These are phyloP conservation scores for Suillus spraguei DNA, from an alignment of 768 basidiomycete species.

Conservation along the genomic window DNA sequence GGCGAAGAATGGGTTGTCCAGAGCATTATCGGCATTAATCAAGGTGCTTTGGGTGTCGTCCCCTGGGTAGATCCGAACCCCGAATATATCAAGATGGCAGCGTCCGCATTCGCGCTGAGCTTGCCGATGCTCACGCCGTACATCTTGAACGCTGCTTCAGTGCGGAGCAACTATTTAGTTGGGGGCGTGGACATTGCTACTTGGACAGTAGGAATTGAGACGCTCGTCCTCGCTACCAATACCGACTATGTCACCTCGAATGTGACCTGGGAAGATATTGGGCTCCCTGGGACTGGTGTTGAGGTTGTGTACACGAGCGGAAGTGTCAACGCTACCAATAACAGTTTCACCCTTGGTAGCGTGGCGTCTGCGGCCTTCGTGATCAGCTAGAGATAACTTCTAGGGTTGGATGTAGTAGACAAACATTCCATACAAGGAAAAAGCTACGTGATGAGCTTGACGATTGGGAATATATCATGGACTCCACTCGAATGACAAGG, in stretches of 20 bases:
- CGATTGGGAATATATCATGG: not conserved
- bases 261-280: conserved; percentile 36
- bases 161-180: conserved; percentile 42
- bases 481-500: not conserved
- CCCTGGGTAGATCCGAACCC: conserved; percentile 56
- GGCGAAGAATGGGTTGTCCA: conserved; percentile 72
- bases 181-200: conserved; percentile 51
- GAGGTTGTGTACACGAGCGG: conserved; percentile 21
- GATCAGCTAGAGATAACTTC: not conserved
- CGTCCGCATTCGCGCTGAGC: conserved; percentile 50
- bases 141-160: conserved; percentile 45
- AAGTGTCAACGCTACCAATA: not conserved
- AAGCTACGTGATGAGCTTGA: not conserved
- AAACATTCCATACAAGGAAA: not conserved
- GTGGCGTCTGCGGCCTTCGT: conserved; percentile 28
- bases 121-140: conserved; percentile 48
- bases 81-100: conserved; percentile 52
- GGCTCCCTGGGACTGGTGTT: conserved; percentile 14
- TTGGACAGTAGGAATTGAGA: conserved; percentile 45
- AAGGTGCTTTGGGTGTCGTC: conserved; percentile 60
- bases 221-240: conserved; percentile 55
- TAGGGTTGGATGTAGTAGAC: not conserved
- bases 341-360: conserved; percentile 26
- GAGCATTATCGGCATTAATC: conserved; percentile 67
- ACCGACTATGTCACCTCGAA: conserved; percentile 42